Percentiles rank a stretch among this genome's conserved stretches.
Conservation (phyloP, 768 basidiomycete genomes). For the Xerocomellus intermedius region DNA sequence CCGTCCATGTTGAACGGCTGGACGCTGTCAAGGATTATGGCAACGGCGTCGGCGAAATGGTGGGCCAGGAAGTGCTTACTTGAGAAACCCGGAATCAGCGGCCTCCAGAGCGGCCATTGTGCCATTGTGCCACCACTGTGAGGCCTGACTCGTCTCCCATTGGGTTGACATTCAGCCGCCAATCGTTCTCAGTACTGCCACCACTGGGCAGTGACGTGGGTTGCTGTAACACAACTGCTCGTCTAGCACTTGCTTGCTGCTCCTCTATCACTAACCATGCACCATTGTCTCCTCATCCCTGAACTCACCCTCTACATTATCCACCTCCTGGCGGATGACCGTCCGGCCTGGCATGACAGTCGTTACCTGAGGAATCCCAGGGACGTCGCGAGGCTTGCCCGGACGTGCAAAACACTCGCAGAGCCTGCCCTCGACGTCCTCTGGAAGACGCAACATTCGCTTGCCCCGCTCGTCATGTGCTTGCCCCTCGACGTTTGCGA, state of each 20-base stretch:
- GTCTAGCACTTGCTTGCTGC: not conserved
- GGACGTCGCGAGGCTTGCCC: constrained; percentile 28
- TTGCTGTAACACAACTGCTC: not conserved
- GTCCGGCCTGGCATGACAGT: constrained; percentile 11
- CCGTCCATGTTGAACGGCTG: not conserved
- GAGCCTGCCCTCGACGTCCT: constrained; percentile 33
- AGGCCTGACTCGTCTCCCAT: no score
- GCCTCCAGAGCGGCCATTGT: not conserved
- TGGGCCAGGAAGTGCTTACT: not conserved
- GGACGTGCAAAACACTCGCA: constrained; percentile 28
- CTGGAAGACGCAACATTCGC: constrained; percentile 30
- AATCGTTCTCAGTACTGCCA: no score
- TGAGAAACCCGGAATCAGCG: constrained; percentile 14
- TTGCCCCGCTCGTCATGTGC: constrained; percentile 30
- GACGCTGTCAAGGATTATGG: not conserved
- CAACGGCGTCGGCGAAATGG: not conserved
- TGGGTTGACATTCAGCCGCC: no score
- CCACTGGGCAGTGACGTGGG: no score
- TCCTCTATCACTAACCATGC: constrained; percentile 18
- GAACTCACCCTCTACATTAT: constrained; percentile 28
- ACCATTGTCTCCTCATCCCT: constrained; percentile 29
- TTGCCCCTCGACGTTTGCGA: constrained; percentile 28
- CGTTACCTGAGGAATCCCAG: constrained; percentile 19
- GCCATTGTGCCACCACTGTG: no score
- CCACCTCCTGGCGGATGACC: constrained; percentile 23